Conservation (phyloP, 768 basidiomycete genomes). For the Rhizopogon vinicolor region DNA sequence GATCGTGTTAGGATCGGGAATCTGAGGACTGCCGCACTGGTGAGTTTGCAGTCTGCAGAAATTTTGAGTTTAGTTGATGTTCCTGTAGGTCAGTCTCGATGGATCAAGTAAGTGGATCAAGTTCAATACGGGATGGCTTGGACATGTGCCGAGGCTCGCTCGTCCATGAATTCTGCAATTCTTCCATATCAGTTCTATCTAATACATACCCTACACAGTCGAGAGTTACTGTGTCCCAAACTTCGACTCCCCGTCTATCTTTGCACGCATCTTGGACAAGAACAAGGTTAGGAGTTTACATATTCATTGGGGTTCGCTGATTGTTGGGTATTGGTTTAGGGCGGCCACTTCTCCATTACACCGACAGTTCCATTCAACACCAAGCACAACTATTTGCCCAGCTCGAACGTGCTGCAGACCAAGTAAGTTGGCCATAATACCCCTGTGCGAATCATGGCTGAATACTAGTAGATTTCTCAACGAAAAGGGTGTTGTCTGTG, state of each 20-base stretch:
- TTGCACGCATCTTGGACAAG: slow-evolving; percentile 86
- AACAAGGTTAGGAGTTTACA: slow-evolving; percentile 43
- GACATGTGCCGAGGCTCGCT: neutral
- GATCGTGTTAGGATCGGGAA: slow-evolving; percentile 64
- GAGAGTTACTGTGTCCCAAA: slow-evolving; percentile 92
- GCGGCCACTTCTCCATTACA: slow-evolving; percentile 90
- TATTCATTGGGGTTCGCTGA: neutral
- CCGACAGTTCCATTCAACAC: slow-evolving; percentile 64
- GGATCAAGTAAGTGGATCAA: slow-evolving; percentile 56
- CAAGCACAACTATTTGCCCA: slow-evolving; percentile 81
- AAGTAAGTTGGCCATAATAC: slow-evolving; percentile 38
- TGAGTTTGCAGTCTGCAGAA: slow-evolving; percentile 21
- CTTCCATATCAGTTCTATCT: neutral
- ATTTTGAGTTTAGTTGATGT: neutral
- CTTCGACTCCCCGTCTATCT: slow-evolving; percentile 92
- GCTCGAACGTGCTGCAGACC: slow-evolving; percentile 82
- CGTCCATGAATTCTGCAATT: neutral
- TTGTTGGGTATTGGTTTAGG: slow-evolving; percentile 33
- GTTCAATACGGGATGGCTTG: neutral
- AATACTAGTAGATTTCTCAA: slow-evolving; percentile 59
- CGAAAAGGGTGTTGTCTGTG: slow-evolving; percentile 78
- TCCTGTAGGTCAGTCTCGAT: slow-evolving; percentile 62
- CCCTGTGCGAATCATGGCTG: neutral
- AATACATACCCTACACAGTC: slow-evolving; percentile 37
- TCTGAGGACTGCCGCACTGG: slow-evolving; percentile 75